These are phyloP conservation scores for Alternaria metachromatica DNA, from an alignment of 2,329 filamentous ascomycete genomes.

Conservation along the genomic window DNA sequence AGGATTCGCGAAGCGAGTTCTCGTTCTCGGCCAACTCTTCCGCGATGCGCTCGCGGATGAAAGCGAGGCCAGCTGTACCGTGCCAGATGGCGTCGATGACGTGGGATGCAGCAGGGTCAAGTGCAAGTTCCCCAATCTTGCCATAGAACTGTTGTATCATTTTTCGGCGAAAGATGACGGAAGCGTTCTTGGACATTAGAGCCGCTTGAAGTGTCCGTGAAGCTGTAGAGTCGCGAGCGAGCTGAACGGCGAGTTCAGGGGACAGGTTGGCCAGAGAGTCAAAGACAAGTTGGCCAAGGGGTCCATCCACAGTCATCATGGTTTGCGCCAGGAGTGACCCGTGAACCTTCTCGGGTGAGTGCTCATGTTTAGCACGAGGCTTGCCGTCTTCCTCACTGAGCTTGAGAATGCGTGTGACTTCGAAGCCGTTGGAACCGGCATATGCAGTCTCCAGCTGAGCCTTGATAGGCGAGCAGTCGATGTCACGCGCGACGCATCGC, in stretches of 20 bases:
- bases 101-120: conserved; percentile 69
- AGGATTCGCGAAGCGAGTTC: conserved; percentile 66
- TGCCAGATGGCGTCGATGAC: conserved; percentile 72
- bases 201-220: conserved; percentile 71
- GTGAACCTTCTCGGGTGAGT: conserved; percentile 69
- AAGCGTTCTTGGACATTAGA: conserved; percentile 61
- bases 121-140: conserved; percentile 65
- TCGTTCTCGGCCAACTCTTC: conserved; percentile 68
- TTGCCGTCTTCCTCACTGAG: conserved; percentile 57
- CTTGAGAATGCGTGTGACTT: conserved; percentile 66
- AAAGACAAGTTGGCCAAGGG: conserved; percentile 73
- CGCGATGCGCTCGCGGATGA: conserved; percentile 72
- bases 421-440: conserved; percentile 57
- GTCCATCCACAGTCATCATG: conserved; percentile 76
- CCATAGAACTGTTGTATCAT: conserved; percentile 69
- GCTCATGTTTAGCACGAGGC: conserved; percentile 35
- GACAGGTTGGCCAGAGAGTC: conserved; percentile 60
- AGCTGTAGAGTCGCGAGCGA: conserved; percentile 67
- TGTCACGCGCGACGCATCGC: conserved; percentile 73
- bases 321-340: conserved; percentile 81
- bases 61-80: conserved; percentile 68
- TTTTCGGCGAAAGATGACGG: conserved; percentile 65
- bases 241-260: conserved; percentile 60
- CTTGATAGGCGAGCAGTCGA: conserved; percentile 64
- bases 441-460: conserved; percentile 65